Evolutionary conservation across 208 protist genomes (phyloP), one percentile per base, ranked within the genome.

Genomic region (Crithidia acanthocephali): DNA sequence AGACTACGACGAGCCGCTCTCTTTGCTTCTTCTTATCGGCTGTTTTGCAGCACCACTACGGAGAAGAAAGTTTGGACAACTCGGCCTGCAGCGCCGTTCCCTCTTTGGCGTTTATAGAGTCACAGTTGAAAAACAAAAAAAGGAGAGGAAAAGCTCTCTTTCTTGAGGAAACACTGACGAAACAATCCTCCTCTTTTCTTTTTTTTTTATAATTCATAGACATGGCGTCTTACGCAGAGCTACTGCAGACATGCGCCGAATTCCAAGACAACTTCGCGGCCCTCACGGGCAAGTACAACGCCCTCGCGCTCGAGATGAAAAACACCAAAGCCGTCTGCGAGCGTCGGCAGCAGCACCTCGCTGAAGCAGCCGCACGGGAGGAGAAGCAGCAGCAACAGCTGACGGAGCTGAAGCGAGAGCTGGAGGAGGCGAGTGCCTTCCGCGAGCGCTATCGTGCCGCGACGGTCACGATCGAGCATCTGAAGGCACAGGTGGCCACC

Each of bases 251-350:
- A 30, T 94, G 91, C 68, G 73, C 85, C 13, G 88, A 93, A 79
- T 95, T 91, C 64, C 86, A 92, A 59, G 80, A 86, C 40, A 95
- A 95, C 75, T 95, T 95, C 53, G 75, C 88, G 40, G 74, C 71
- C 11, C 76, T 95, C 22, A 91, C 76, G 48, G 85, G 73, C 28
- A 92, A 92, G 63, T 91, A 86, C 81, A 89, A 84, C 61, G 77
- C 72, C 16, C 45, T 85, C 16, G 37, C 58, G 23, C 79, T 91
- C 28, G 78, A 91, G 59, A 59, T 89, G 47, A 80, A 80, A 63
- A 56, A 74, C 18, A 65, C 84, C n/a, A 71, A 76, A 44, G 72
- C 81, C 30, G 45, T 76, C 3, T 69, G 56, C 22, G 72, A 76
- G 51, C 72, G 62, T 33, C 59, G 59, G 28, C 63, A 76, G 56